Evolutionary conservation across 2,329 filamentous ascomycete genomes (phyloP).

Genomic region (Arthroderma sp.): DNA sequence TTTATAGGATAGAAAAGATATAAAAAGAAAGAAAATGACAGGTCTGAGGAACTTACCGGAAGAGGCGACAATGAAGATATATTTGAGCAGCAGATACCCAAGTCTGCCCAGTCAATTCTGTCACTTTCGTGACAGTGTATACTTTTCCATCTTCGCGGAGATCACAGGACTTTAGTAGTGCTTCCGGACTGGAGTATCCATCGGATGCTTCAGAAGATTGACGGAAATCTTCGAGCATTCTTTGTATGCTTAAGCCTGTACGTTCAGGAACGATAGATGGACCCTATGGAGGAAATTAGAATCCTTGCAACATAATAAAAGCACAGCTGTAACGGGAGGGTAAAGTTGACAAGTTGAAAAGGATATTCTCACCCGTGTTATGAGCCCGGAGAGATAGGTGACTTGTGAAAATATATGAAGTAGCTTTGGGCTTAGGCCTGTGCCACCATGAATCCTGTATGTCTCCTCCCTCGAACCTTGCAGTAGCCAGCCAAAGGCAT

Average conservation of each 20-base stretch:
- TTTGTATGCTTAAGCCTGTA: conserved; percentile 5
- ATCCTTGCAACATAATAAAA: too few species aligned
- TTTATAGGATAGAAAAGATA: too few species aligned
- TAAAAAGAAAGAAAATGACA: neutral
- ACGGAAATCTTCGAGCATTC: conserved; percentile 4
- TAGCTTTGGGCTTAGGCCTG: conserved; percentile 8
- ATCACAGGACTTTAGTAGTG: conserved; percentile 8
- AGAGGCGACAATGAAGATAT: conserved; percentile 10
- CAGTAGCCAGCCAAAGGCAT: conserved; percentile 3
- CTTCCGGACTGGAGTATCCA: conserved; percentile 1
- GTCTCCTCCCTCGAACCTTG: conserved; percentile 6
- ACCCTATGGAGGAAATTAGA: neutral
- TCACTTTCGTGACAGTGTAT: conserved; percentile 3
- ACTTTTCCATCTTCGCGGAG: conserved; percentile 8
- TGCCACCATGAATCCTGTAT: conserved; percentile 8
- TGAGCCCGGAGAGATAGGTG: conserved; percentile 5
- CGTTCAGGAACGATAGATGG: neutral
- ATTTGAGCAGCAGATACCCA: conserved; percentile 10
- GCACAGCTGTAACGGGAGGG: neutral
- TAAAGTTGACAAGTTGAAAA: neutral
- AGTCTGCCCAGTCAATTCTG: conserved; percentile 8
- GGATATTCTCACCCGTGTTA: neutral
- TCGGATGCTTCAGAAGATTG: conserved; percentile 10
- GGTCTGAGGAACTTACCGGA: conserved; percentile 2
- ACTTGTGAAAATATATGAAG: conserved; percentile 11